These are phyloP conservation scores for Aspergillus leporis DNA, from an alignment of 495 filamentous ascomycete species.

Conservation along the genomic window DNA sequence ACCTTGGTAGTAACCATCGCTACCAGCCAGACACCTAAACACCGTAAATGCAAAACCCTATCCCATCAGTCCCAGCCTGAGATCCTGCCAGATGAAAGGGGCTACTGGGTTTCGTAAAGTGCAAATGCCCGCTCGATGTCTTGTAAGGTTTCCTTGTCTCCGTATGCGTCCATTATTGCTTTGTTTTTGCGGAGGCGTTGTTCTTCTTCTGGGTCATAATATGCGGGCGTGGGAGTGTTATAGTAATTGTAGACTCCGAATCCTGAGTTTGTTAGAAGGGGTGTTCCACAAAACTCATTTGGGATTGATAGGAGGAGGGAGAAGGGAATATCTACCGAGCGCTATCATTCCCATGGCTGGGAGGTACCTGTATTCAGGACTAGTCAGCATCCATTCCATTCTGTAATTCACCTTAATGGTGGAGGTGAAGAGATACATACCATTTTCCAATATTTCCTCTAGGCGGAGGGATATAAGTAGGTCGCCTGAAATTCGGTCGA, in stretches of 20 bases:
- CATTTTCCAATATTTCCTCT: neutral
- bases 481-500: neutral
- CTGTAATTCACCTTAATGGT: neutral
- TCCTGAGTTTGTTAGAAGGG: conserved; percentile 19
- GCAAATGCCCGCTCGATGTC: conserved; percentile 59
- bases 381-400: neutral
- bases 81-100: neutral
- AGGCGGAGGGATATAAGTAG: neutral
- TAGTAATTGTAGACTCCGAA: conserved; percentile 35
- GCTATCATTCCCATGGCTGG: conserved; percentile 34
- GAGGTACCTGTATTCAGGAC: conserved; percentile 26
- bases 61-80: neutral
- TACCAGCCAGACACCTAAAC: neutral
- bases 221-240: conserved; percentile 17
- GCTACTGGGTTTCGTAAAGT: conserved; percentile 42
- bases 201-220: conserved; percentile 28
- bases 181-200: conserved; percentile 36
- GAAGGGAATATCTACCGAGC: conserved; percentile 25
- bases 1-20: neutral
- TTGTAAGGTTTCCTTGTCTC: conserved; percentile 55
- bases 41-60: neutral
- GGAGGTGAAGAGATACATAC: neutral
- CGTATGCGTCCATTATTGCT: conserved; percentile 56
- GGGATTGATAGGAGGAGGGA: neutral
- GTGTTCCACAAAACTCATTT: too few species aligned